Percentiles rank a stretch among this genome's conserved stretches.
Evolutionary conservation across 1,139 yeast genomes (phyloP).

Genomic region (Yamadazyma friedrichii): DNA sequence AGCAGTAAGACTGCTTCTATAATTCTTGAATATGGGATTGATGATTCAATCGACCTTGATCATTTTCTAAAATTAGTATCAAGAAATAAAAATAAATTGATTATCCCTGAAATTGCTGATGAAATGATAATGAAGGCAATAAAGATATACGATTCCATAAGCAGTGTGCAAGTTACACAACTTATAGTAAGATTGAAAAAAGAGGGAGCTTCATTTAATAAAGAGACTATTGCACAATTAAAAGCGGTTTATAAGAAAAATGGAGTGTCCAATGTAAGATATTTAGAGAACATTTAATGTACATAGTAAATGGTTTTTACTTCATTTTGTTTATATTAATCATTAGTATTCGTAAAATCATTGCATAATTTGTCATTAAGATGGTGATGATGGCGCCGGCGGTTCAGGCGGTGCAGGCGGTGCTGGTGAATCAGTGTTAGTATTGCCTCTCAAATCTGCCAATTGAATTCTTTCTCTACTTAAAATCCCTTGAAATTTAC

Average conservation of each 20-base stretch:
- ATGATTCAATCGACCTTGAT: constrained; percentile 26
- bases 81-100: constrained; percentile 12
- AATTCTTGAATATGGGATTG: constrained; percentile 19
- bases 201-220: constrained; percentile 6
- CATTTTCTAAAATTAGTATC: constrained; percentile 25
- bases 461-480: constrained; percentile 13
- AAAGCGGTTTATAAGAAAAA: background rate
- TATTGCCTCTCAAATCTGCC: constrained; percentile 9
- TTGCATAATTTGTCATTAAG: background rate
- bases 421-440: constrained; percentile 1
- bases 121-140: constrained; percentile 17
- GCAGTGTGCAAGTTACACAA: constrained; percentile 7
- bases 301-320: constrained; percentile 2
- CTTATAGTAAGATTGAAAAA: constrained; percentile 5
- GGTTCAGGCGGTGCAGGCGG: background rate
- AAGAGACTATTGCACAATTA: background rate
- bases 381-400: background rate
- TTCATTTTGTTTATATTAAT: background rate
- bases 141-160: background rate
- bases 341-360: constrained; percentile 1
- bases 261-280: constrained; percentile 3
- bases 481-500: constrained; percentile 11
- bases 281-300: constrained; percentile 6
- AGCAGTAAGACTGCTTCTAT: constrained; percentile 20
- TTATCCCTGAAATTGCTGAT: constrained; percentile 15